phyloP scores from a whole-genome alignment of 768 basidiomycete species.

The Rhizopogon sp. region DNA sequence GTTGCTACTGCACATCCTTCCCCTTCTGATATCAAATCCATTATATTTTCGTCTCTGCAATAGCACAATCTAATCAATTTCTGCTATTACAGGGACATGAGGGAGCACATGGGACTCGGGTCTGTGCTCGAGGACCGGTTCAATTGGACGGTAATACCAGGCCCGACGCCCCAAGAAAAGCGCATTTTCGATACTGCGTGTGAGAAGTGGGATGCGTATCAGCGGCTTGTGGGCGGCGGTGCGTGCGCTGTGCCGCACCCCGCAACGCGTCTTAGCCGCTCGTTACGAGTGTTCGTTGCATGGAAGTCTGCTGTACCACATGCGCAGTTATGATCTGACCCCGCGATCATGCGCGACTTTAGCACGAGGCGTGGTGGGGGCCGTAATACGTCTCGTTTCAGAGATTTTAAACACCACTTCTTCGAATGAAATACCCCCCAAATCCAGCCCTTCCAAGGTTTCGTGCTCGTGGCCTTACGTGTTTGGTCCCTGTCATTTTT shows the following conservation, averaged over 20 bases:
- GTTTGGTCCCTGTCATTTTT: no score
- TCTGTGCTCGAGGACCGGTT: conserved; percentile 43
- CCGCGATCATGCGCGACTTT: no score
- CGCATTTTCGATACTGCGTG: conserved; percentile 55
- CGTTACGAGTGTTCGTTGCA: conserved; percentile 49
- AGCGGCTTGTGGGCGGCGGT: not conserved
- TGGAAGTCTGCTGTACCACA: conserved; percentile 40
- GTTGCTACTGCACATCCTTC: not conserved
- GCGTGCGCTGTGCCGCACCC: conserved; percentile 2
- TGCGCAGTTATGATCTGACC: not conserved
- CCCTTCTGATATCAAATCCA: not conserved
- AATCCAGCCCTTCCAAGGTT: no score
- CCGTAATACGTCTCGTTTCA: no score
- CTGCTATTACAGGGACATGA: conserved; percentile 51
- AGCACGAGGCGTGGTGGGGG: no score
- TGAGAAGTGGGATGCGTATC: conserved; percentile 41
- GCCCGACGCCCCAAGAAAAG: conserved; percentile 42
- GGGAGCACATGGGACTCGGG: conserved; percentile 47
- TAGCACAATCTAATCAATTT: not conserved
- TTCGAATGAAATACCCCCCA: no score
- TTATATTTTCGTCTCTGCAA: not conserved
- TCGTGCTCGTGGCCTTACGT: no score
- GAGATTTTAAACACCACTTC: no score
- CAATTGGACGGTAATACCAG: conserved; percentile 39
- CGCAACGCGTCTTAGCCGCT: conserved; percentile 41